Evolutionary conservation across 2,329 filamentous ascomycete species (phyloP).

Genomic region (Alternaria rosae): DNA sequence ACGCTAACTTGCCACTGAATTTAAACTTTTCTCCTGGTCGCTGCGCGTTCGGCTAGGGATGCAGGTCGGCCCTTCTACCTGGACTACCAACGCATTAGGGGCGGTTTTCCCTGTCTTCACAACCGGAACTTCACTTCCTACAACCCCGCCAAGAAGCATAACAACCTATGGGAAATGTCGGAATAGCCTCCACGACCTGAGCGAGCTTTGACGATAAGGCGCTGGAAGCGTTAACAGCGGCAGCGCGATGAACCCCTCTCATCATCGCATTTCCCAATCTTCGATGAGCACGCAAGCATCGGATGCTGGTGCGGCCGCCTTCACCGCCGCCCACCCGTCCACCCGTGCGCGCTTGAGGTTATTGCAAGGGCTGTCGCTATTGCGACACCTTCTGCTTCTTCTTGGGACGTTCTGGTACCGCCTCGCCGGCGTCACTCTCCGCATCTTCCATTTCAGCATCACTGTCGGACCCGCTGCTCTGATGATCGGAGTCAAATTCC

Average conservation of each 20-base stretch:
- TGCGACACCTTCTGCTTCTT: slow-evolving; percentile 67
- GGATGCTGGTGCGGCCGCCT: slow-evolving; percentile 25
- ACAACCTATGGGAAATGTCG: slow-evolving; percentile 24
- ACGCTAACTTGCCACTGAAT: slow-evolving; percentile 40
- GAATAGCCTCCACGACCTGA: slow-evolving; percentile 25
- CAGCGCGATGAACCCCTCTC: slow-evolving; percentile 27
- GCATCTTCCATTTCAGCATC: slow-evolving; percentile 71
- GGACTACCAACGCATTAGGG: slow-evolving; percentile 22
- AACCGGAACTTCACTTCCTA: slow-evolving; percentile 27
- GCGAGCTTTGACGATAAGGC: slow-evolving; percentile 5
- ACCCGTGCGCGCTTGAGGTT: slow-evolving; percentile 10
- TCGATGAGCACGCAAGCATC: slow-evolving; percentile 30
- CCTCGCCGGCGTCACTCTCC: slow-evolving; percentile 59
- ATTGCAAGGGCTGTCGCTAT: slow-evolving; percentile 23
- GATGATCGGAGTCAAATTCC: slow-evolving; percentile 91
- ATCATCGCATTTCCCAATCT: slow-evolving; percentile 22
- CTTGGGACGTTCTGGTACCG: slow-evolving; percentile 65
- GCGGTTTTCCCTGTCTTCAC: slow-evolving; percentile 21
- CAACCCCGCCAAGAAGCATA: slow-evolving; percentile 23
- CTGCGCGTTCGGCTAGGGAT: slow-evolving; percentile 22
- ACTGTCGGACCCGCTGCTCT: slow-evolving; percentile 78
- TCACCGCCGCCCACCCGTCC: slow-evolving; percentile 30
- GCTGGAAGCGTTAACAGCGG: slow-evolving; percentile 16
- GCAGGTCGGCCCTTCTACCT: slow-evolving; percentile 34
- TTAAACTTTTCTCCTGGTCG: slow-evolving; percentile 30